Evolutionary conservation across 2,329 filamentous ascomycete genomes (phyloP).

Genomic region (Cladosporium cucumerinum): DNA sequence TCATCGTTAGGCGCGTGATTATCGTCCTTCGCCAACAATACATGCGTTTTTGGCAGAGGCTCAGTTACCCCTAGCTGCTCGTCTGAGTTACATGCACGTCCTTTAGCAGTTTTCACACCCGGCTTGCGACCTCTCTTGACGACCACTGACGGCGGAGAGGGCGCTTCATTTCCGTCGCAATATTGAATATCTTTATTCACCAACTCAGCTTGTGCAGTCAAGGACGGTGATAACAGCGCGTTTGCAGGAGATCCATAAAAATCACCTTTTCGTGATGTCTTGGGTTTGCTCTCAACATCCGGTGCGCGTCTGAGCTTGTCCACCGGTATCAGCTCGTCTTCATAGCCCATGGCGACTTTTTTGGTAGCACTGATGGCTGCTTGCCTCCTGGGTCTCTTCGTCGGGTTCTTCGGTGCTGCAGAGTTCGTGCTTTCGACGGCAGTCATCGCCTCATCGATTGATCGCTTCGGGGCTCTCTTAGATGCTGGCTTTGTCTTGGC

Average conservation of each 20-base stretch:
- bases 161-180: not conserved
- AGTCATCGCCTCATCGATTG: not conserved
- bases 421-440: not conserved
- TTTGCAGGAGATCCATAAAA: not conserved
- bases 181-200: not conserved
- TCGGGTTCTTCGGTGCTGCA: not conserved
- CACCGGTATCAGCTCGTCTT: slow-evolving; percentile 25
- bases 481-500: not conserved
- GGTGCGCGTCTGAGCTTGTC: slow-evolving; percentile 24
- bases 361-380: slow-evolving; percentile 25
- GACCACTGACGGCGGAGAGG: not conserved
- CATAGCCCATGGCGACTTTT: slow-evolving; percentile 25
- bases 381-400: slow-evolving; percentile 23
- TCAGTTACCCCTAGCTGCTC: not conserved
- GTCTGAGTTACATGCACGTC: not conserved
- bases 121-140: not conserved
- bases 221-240: not conserved
- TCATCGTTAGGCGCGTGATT: not conserved
- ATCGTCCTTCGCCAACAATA: not conserved
- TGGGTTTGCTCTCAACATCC: slow-evolving; percentile 9
- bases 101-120: not conserved
- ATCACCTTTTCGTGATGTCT: not conserved
- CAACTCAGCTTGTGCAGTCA: not conserved
- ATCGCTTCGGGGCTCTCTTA: not conserved
- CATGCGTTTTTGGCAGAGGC: not conserved